Evolutionary conservation across 2,329 filamentous ascomycete species (phyloP).

Genomic region (Rhynchosporium graminicola): DNA sequence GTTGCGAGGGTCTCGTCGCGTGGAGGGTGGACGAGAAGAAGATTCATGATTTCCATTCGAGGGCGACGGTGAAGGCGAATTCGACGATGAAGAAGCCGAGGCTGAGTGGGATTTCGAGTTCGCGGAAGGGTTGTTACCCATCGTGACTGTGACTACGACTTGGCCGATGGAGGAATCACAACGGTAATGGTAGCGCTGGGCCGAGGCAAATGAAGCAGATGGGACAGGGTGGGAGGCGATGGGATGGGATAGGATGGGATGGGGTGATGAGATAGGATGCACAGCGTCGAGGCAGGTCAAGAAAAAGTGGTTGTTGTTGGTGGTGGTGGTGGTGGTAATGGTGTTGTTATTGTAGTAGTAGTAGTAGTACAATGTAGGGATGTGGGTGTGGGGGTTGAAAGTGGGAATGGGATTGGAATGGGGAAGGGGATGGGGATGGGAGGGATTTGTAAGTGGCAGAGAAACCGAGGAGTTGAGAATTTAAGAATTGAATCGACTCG

Average conservation of each 20-base stretch:
- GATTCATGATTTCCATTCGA: background rate
- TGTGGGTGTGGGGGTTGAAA: too few species aligned
- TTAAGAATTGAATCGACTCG: too few species aligned
- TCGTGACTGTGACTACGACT: slow-evolving; percentile 28
- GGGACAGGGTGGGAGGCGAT: background rate
- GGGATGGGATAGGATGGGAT: background rate
- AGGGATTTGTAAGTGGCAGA: too few species aligned
- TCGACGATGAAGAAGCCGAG: slow-evolving; percentile 32
- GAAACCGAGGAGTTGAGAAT: too few species aligned
- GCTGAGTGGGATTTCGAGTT: slow-evolving; percentile 41
- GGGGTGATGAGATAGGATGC: background rate
- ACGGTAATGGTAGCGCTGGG: too few species aligned
- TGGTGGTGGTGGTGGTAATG: too few species aligned
- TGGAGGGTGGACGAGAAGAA: slow-evolving; percentile 29
- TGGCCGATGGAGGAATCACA: background rate
- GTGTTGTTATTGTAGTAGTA: too few species aligned
- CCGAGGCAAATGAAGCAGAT: background rate
- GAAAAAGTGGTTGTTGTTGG: too few species aligned
- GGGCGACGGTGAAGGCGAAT: background rate
- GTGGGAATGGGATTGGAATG: too few species aligned
- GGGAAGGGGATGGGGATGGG: too few species aligned
- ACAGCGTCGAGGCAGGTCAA: background rate
- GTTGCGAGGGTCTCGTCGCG: slow-evolving; percentile 49
- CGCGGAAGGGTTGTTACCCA: slow-evolving; percentile 50
- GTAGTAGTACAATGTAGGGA: too few species aligned